phyloP scores from a whole-genome alignment of 768 basidiomycete genomes.

The Mycena olivaceomarginata region DNA sequence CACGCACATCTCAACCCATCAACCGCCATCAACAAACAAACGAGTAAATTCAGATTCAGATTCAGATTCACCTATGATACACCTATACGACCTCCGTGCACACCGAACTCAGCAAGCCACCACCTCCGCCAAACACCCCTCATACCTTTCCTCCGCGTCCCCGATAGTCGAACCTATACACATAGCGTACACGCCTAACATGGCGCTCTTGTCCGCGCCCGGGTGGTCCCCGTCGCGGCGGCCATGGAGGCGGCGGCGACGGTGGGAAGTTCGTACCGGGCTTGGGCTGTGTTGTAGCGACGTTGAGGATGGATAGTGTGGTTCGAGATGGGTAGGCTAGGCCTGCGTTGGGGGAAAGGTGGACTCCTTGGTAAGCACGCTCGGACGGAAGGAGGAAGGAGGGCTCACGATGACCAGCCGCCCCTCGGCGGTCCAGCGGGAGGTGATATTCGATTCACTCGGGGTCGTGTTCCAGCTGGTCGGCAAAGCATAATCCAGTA shows the following conservation, averaged over 20 bases:
- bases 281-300: slow-evolving; percentile 60
- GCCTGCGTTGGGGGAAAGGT: not conserved
- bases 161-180: slow-evolving; percentile 46
- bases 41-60: no score
- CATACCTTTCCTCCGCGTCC: slow-evolving; percentile 39
- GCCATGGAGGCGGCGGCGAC: slow-evolving; percentile 47
- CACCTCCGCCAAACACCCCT: slow-evolving; percentile 22
- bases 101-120: no score
- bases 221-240: slow-evolving; percentile 54
- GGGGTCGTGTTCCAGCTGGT: slow-evolving; percentile 54
- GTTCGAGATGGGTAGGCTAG: slow-evolving; percentile 56
- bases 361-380: no score
- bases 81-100: no score
- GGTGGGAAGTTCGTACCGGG: slow-evolving; percentile 47
- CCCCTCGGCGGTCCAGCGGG: slow-evolving; percentile 60
- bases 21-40: no score
- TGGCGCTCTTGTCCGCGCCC: slow-evolving; percentile 54
- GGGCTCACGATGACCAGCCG: slow-evolving; percentile 54
- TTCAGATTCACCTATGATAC: no score
- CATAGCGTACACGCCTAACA: slow-evolving; percentile 55
- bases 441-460: slow-evolving; percentile 48
- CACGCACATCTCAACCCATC: no score
- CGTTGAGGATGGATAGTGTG: slow-evolving; percentile 56
- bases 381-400: no score
- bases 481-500: slow-evolving; percentile 60